phyloP scores from a whole-genome alignment of 2,329 filamentous ascomycete species.

The Chaetomium sp. region DNA sequence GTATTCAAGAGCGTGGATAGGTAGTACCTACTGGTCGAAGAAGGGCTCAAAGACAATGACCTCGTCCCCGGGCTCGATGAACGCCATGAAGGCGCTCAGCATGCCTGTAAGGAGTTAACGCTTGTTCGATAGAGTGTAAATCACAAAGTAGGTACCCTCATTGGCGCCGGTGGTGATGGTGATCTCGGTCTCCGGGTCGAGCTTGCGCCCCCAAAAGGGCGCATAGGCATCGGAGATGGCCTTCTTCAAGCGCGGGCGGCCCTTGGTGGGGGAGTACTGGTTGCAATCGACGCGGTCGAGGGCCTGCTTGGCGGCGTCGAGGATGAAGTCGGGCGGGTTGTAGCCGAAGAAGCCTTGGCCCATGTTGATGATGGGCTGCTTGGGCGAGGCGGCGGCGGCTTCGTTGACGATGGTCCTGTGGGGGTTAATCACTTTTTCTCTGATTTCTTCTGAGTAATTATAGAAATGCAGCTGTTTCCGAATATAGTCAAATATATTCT shows the following conservation, averaged over 20 bases:
- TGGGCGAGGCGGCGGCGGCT: constrained; percentile 55
- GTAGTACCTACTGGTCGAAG: constrained; percentile 72
- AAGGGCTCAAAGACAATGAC: constrained; percentile 98
- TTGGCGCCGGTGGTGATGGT: constrained; percentile 91
- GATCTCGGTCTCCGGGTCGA: constrained; percentile 88
- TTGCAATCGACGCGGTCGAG: constrained; percentile 93
- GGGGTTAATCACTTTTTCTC: constrained; percentile 3
- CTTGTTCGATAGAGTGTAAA: not conserved
- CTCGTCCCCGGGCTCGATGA: constrained; percentile 89
- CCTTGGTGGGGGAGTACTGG: constrained; percentile 95
- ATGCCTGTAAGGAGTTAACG: constrained; percentile 50
- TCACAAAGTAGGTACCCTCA: constrained; percentile 40
- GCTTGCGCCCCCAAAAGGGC: constrained; percentile 65
- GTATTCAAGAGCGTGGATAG: not conserved
- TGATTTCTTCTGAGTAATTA: not conserved
- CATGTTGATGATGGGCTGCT: constrained; percentile 59
- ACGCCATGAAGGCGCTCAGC: constrained; percentile 96
- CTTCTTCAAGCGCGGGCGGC: constrained; percentile 83
- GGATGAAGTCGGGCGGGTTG: constrained; percentile 43
- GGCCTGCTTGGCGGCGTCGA: constrained; percentile 84
- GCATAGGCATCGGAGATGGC: constrained; percentile 90
- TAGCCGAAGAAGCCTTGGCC: constrained; percentile 40
- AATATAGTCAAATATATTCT: too few relatives aligned
- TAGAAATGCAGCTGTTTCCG: not conserved
- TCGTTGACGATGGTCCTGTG: constrained; percentile 60